Evolutionary conservation across 345 rosid species (phyloP).

Genomic region (Ceriops zippeliana): DNA sequence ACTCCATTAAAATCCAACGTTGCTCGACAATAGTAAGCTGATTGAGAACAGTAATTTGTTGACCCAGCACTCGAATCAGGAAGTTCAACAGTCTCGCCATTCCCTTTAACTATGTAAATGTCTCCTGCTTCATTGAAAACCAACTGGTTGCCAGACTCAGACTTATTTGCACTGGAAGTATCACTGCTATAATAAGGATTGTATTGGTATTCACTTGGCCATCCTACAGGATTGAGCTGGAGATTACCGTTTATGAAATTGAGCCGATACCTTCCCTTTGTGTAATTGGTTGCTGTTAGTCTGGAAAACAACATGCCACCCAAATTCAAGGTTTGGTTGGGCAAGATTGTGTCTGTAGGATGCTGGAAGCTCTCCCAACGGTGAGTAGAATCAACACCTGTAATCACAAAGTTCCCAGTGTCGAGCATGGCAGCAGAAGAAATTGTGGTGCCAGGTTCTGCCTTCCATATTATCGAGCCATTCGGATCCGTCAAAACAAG

Average conservation of each 20-base stretch:
- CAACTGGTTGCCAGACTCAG: constrained; percentile 9
- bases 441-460: neutral
- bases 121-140: constrained; percentile 14
- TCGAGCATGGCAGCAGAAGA: constrained; percentile 13
- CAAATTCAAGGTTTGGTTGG: constrained; percentile 8
- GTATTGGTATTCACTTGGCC: constrained; percentile 11
- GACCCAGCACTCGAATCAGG: neutral
- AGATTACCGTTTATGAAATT: constrained; percentile 21
- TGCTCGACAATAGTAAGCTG: constrained; percentile 18
- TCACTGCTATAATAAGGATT: neutral
- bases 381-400: neutral
- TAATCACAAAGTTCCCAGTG: constrained; percentile 17
- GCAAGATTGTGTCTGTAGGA: constrained; percentile 20
- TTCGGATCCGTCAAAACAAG: constrained; percentile 4
- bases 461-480: constrained; percentile 15
- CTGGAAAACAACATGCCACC: constrained; percentile 18
- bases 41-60: neutral
- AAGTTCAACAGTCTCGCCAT: constrained; percentile 14
- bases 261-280: constrained; percentile 35
- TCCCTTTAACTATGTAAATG: neutral
- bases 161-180: neutral
- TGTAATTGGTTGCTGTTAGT: constrained; percentile 12
- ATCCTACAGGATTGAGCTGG: constrained; percentile 16
- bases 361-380: constrained; percentile 21
- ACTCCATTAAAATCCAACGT: constrained; percentile 14